phyloP scores from a whole-genome alignment of 306 rosid species.

The Spatholobus suberectus region DNA sequence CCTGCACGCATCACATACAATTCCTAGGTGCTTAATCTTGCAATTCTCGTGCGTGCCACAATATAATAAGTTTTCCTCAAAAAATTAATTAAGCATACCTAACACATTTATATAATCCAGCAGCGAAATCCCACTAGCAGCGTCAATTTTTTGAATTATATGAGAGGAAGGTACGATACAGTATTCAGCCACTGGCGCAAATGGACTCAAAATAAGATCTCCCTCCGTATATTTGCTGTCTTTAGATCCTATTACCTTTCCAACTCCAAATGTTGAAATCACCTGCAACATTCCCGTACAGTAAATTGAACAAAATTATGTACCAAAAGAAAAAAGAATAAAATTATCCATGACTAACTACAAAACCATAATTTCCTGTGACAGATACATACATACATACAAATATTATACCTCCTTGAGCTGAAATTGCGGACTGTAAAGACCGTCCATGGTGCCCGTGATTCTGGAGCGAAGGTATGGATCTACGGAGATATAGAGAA shows the following conservation, averaged over 20 bases:
- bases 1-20: constrained; percentile 37
- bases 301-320: too few relatives aligned
- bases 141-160: constrained; percentile 44
- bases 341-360: background rate
- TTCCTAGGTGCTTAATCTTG: too few relatives aligned
- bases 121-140: constrained; percentile 50
- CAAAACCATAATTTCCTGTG: background rate
- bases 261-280: constrained; percentile 46
- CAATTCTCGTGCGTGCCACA: background rate
- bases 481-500: constrained; percentile 54
- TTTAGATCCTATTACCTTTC: constrained; percentile 51
- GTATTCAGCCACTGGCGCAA: constrained; percentile 51
- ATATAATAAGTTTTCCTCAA: too few relatives aligned
- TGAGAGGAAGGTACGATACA: constrained; percentile 45
- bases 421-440: constrained; percentile 35
- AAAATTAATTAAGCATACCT: constrained; percentile 23
- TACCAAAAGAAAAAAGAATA: too few relatives aligned
- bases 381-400: too few relatives aligned
- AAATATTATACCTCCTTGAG: constrained; percentile 42
- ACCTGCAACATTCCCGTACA: constrained; percentile 36
- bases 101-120: constrained; percentile 53
- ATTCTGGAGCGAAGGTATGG: constrained; percentile 58
- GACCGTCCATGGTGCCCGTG: constrained; percentile 57
- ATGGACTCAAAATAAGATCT: constrained; percentile 43
- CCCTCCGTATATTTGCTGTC: constrained; percentile 51